Conservation (phyloP, 106 monocot species). For the Acorus gramineus region DNA sequence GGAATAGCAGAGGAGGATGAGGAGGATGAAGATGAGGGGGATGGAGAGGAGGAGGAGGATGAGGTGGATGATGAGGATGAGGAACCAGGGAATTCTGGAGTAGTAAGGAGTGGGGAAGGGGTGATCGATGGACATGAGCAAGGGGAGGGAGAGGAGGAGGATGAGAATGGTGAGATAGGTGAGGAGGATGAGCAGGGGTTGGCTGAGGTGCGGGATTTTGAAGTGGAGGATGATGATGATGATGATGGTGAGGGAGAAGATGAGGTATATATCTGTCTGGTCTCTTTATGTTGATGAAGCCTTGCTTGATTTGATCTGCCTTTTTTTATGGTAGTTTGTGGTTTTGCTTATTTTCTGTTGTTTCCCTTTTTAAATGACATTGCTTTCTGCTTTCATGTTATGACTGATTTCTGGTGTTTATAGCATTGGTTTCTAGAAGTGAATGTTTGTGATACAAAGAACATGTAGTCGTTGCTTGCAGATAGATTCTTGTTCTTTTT, state of each 20-base stretch:
- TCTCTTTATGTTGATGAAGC: too few relatives aligned
- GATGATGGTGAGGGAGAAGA: constrained; percentile 59
- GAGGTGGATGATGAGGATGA: constrained; percentile 26
- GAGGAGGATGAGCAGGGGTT: constrained; percentile 73
- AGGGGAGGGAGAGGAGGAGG: constrained; percentile 15
- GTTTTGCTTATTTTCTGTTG: background rate
- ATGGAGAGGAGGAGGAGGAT: constrained; percentile 26
- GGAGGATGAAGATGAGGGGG: constrained; percentile 16
- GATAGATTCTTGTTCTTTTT: background rate
- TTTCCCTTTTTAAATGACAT: background rate
- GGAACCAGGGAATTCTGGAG: background rate
- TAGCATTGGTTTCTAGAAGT: background rate
- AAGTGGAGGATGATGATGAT: constrained; percentile 51
- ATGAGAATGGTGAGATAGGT: constrained; percentile 16
- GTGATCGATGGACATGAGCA: constrained; percentile 8
- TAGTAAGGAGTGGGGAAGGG: constrained; percentile 19
- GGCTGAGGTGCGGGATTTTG: constrained; percentile 56
- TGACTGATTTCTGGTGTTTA: background rate
- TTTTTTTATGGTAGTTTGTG: too few relatives aligned
- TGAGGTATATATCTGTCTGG: constrained; percentile 39
- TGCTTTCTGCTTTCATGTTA: background rate
- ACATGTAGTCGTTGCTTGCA: background rate
- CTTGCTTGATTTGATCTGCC: too few relatives aligned
- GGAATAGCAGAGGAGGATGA: constrained; percentile 26
- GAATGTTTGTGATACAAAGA: background rate